Evolutionary conservation across 1,284 basidiomycete species (phyloP).

Genomic region (Trametes versicolor): DNA sequence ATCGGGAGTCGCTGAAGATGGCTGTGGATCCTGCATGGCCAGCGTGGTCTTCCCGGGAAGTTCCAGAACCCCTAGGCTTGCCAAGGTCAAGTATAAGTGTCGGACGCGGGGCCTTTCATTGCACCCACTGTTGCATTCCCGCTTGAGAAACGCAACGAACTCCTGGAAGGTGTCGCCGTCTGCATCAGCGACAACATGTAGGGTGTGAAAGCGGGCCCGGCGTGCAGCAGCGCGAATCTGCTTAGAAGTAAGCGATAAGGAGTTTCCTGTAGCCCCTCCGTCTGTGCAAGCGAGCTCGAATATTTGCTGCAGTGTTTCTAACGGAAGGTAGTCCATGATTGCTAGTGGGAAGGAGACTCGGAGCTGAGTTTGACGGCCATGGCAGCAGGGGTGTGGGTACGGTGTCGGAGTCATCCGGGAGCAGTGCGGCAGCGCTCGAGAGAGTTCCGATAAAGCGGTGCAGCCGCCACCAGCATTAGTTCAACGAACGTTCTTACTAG

Average conservation of each 20-base stretch:
- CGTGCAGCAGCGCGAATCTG: neutral
- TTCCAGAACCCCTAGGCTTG: neutral
- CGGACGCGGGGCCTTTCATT: neutral
- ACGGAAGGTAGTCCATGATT: neutral
- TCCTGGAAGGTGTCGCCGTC: neutral
- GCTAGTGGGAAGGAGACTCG: neutral
- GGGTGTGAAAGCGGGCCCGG: neutral
- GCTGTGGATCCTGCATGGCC: too few species aligned
- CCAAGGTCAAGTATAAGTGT: neutral
- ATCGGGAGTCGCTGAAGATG: too few species aligned
- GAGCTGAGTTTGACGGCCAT: too few species aligned
- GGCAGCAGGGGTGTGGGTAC: too few species aligned
- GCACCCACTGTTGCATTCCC: neutral
- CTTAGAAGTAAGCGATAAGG: neutral
- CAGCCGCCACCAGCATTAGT: neutral
- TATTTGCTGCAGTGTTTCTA: neutral
- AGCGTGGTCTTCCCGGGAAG: neutral
- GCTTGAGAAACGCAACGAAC: neutral
- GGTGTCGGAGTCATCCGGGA: too few species aligned
- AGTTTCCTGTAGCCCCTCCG: neutral
- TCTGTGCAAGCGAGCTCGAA: slow-evolving; percentile 3
- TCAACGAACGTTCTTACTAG: too few species aligned
- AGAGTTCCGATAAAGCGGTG: neutral
- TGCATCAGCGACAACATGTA: neutral
- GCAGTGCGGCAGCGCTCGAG: neutral